Evolutionary conservation across 345 rosid genomes (phyloP), one percentile per base, ranked within the genome.

Genomic region (Geranium rotundifolium): DNA sequence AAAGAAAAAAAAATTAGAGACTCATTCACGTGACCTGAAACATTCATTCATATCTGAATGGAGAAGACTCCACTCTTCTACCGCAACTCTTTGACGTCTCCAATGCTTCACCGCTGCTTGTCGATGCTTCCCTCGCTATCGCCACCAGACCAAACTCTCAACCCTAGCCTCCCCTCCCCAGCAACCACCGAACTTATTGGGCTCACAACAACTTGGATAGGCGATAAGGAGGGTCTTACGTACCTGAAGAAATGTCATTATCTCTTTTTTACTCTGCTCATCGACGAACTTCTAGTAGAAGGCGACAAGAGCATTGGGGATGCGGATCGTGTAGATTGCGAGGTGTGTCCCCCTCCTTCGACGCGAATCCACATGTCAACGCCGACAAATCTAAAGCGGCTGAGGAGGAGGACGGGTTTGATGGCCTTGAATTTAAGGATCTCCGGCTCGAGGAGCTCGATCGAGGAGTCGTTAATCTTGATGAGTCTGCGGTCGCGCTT

Each of bases 191-290:
- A 89, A 89, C 84, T 89, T 89, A 87, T 89, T 89, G 1, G 96
- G 86, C 91, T 89, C 96, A 62, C 96, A 89, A 60, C 95, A 62
- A 64, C 96, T 77, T 3, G 95, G 96, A 74, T 89, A 95, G 0
- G 96, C 95, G 0, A 89, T 95, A 0, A 89, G 95, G 19, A 89
- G 75, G 62, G 96, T 89, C 78, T 95, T 70, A 10, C 96, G 23
- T 88, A 90, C 71, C 97, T 68, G 15, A 85, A 81, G 67, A 87
- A 65, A 88, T 84, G 61, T 90, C 97, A 76, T 87, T 84, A 90
- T 88, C 84, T 90, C 95, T 86, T 87, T 87, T 76, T 90, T 90
- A 71, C 82, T 75, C 71, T 88, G 95, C 80, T 88, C 97, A n/a
- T 90, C 95, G 4, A 85, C 93, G 34, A 63, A 84, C 86, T 90